Conservation (phyloP, 768 basidiomycete species). For the Boletus vermiculosoides region DNA sequence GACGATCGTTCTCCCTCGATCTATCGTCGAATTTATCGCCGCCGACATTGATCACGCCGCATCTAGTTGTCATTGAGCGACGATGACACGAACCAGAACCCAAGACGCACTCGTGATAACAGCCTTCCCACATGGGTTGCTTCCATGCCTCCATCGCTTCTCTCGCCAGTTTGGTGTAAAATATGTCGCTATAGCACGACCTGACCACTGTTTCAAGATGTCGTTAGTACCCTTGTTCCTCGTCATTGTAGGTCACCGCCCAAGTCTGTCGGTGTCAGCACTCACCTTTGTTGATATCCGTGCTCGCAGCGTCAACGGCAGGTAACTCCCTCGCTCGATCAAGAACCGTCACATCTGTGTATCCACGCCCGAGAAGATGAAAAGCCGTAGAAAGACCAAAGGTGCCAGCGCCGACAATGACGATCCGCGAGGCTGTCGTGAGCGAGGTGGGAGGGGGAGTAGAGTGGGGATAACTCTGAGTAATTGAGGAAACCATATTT, state of each 20-base stretch:
- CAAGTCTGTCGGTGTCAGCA: neutral
- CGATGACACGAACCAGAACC: neutral
- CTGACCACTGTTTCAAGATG: slow-evolving; percentile 57
- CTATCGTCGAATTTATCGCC: slow-evolving; percentile 44
- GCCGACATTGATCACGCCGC: slow-evolving; percentile 28
- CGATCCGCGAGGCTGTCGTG: slow-evolving; percentile 18
- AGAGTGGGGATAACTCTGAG: neutral
- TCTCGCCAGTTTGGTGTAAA: slow-evolving; percentile 68
- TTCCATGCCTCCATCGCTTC: slow-evolving; percentile 81
- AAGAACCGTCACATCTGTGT: slow-evolving; percentile 67
- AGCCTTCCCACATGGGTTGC: slow-evolving; percentile 62
- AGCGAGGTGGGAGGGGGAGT: neutral
- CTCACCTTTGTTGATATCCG: slow-evolving; percentile 45
- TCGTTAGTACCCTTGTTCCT: neutral
- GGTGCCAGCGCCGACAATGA: slow-evolving; percentile 80
- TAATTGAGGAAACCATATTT: slow-evolving; percentile 3
- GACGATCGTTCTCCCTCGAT: slow-evolving; percentile 62
- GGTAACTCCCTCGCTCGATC: slow-evolving; percentile 71
- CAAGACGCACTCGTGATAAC: slow-evolving; percentile 75
- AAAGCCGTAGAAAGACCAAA: slow-evolving; percentile 88
- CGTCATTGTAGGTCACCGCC: neutral
- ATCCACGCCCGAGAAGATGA: slow-evolving; percentile 70
- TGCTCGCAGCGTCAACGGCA: slow-evolving; percentile 77
- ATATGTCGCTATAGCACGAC: slow-evolving; percentile 66
- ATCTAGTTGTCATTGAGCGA: slow-evolving; percentile 13